Percentiles rank a stretch among this genome's conserved stretches.
Evolutionary conservation across 768 basidiomycete genomes (phyloP).

Genomic region (Dictyophora rubrovolvata): DNA sequence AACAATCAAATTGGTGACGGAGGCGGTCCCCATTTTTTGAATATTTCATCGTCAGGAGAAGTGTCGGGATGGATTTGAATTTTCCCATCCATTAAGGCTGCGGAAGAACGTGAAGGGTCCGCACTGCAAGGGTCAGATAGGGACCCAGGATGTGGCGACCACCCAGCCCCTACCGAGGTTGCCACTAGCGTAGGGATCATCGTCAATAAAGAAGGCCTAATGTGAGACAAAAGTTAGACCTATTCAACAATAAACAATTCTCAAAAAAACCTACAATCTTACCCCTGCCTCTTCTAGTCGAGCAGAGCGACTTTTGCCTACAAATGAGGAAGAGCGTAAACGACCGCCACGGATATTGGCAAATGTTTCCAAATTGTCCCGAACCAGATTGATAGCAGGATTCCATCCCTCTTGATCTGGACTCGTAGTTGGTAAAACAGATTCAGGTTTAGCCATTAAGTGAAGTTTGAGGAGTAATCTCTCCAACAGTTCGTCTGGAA

Average conservation of each 20-base stretch:
- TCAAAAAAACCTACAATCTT: slow-evolving; percentile 25
- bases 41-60: slow-evolving; percentile 47
- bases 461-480: slow-evolving; percentile 41
- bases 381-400: slow-evolving; percentile 69
- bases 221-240: background rate
- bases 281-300: slow-evolving; percentile 33
- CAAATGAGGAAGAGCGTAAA: slow-evolving; percentile 74
- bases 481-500: slow-evolving; percentile 78
- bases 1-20: background rate
- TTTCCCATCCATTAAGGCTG: slow-evolving; percentile 77
- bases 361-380: slow-evolving; percentile 81
- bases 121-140: slow-evolving; percentile 65
- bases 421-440: slow-evolving; percentile 47
- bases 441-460: slow-evolving; percentile 52
- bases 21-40: slow-evolving; percentile 23
- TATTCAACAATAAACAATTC: background rate
- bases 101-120: slow-evolving; percentile 73
- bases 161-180: slow-evolving; percentile 61
- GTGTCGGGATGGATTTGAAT: slow-evolving; percentile 86
- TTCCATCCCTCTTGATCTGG: slow-evolving; percentile 62
- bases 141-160: slow-evolving; percentile 43
- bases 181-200: slow-evolving; percentile 71
- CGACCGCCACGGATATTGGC: slow-evolving; percentile 82
- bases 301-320: slow-evolving; percentile 62
- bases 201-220: slow-evolving; percentile 57